A percentile compares a stretch with the other conserved stretches of the same genome.
phyloP scores from a whole-genome alignment of 257 asterid genomes.

The Fraxinus quadrangulata region DNA sequence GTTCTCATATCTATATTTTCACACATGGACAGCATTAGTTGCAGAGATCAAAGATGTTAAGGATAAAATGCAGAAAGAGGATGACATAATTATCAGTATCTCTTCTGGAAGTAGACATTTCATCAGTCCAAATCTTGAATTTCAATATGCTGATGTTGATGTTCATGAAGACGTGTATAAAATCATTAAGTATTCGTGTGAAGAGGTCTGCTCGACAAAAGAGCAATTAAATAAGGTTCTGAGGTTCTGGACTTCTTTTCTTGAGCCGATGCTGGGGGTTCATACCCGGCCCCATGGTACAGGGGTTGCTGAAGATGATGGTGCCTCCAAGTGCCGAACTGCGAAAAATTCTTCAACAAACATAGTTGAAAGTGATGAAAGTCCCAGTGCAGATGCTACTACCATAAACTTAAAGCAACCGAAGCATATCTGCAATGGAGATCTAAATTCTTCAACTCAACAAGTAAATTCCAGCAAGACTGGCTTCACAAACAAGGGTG shows the following conservation, averaged over 20 bases:
- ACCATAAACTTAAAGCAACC: constrained; percentile 48
- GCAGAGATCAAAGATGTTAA: constrained; percentile 86
- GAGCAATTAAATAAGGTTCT: constrained; percentile 80
- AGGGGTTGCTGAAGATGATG: constrained; percentile 57
- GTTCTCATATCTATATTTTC: constrained; percentile 29
- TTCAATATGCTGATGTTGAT: constrained; percentile 67
- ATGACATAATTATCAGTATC: constrained; percentile 65
- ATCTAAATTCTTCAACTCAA: constrained; percentile 50
- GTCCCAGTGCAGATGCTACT: constrained; percentile 52
- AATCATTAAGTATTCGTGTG: constrained; percentile 84
- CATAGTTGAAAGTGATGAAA: constrained; percentile 61
- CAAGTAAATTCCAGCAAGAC: constrained; percentile 42
- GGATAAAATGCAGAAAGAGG: constrained; percentile 84
- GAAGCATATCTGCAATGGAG: constrained; percentile 57
- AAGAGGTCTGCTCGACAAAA: constrained; percentile 91
- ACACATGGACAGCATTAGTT: constrained; percentile 64
- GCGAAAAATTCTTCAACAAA: constrained; percentile 38
- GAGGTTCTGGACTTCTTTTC: constrained; percentile 85
- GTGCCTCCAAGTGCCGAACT: constrained; percentile 41
- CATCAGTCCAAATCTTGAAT: constrained; percentile 68
- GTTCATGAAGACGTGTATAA: constrained; percentile 83
- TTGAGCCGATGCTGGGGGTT: constrained; percentile 87
- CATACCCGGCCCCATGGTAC: constrained; percentile 51
- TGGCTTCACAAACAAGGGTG: constrained; percentile 49
- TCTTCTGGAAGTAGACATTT: constrained; percentile 85